phyloP scores from a whole-genome alignment of 768 basidiomycete genomes.

The Hygrophorus russula region DNA sequence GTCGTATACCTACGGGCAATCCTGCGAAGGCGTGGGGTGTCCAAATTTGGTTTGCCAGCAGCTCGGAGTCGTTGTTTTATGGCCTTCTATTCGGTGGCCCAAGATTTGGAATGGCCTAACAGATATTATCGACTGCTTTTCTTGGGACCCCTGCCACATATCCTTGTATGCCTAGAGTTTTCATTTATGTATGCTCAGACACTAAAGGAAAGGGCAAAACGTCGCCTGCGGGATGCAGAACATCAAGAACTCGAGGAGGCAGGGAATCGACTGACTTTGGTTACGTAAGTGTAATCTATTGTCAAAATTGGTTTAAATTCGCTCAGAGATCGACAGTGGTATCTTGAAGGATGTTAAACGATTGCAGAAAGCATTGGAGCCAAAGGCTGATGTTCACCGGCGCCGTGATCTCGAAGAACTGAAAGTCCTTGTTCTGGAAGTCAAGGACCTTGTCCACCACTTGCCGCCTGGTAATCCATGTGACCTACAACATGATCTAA shows the following conservation, averaged over 20 bases:
- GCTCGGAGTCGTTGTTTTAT: conserved; percentile 15
- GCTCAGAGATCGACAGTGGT: conserved; percentile 9
- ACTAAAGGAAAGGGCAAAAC: conserved; percentile 21
- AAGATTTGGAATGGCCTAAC: conserved; percentile 16
- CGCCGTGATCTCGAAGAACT: conserved; percentile 14
- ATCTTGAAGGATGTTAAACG: conserved; percentile 15
- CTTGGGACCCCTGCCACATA: conserved; percentile 26
- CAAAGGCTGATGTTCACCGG: conserved; percentile 19
- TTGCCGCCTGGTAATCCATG: conserved; percentile 12
- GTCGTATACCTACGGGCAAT: conserved; percentile 5
- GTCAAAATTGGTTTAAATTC: background rate
- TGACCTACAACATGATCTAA: conserved; percentile 16
- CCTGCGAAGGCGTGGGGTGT: conserved; percentile 2
- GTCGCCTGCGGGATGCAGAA: conserved; percentile 14
- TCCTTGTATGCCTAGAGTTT: conserved; percentile 30
- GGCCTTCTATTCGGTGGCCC: conserved; percentile 17
- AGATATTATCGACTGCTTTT: conserved; percentile 25
- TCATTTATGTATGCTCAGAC: conserved; percentile 13
- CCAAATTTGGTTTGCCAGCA: conserved; percentile 9
- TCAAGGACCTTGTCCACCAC: conserved; percentile 12
- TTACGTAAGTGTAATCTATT: conserved; percentile 19
- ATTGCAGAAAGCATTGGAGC: conserved; percentile 21
- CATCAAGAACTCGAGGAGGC: conserved; percentile 26
- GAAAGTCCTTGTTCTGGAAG: conserved; percentile 15
- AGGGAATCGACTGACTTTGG: conserved; percentile 15